These are phyloP conservation scores for Schizochytrium sp. DNA, from an alignment of 108 stramenopile species.

Conservation along the genomic window DNA sequence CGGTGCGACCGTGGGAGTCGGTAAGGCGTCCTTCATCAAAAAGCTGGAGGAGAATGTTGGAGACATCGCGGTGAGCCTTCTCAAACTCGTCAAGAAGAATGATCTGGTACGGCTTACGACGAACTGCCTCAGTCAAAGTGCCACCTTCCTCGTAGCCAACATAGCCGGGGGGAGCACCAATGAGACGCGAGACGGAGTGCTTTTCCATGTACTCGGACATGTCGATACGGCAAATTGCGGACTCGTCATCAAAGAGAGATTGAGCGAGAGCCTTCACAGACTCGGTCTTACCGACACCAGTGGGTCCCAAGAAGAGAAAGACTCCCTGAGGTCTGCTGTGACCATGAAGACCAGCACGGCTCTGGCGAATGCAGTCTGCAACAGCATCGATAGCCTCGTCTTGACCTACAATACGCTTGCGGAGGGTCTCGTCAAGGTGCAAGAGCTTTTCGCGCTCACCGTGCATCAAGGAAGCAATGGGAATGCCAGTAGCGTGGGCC, in stretches of 20 bases:
- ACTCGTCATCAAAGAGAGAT: constrained; percentile 87
- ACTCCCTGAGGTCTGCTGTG: constrained; percentile 83
- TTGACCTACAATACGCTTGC: constrained; percentile 88
- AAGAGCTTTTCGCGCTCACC: constrained; percentile 88
- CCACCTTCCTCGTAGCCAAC: constrained; percentile 98
- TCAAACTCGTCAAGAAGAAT: constrained; percentile 96
- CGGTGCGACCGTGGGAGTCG: constrained; percentile 91
- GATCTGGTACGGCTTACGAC: constrained; percentile 90
- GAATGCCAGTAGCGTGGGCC: constrained; percentile 91
- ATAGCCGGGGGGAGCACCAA: constrained; percentile 97
- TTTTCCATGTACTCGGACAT: constrained; percentile 98
- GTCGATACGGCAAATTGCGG: constrained; percentile 94
- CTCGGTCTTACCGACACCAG: constrained; percentile 93
- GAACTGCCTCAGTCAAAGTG: constrained; percentile 94
- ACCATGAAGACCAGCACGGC: constrained; percentile 86
- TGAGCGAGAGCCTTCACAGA: constrained; percentile 89
- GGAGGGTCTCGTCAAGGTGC: constrained; percentile 80
- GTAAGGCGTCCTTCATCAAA: constrained; percentile 96
- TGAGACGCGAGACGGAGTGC: constrained; percentile 86
- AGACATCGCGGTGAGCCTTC: constrained; percentile 94
- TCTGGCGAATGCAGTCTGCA: constrained; percentile 83
- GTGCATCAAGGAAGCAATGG: constrained; percentile 85
- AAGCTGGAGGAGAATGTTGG: constrained; percentile 90
- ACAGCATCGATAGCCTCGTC: constrained; percentile 84
- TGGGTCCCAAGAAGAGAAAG: constrained; percentile 92